These are phyloP conservation scores for Bruguiera parviflora DNA, from an alignment of 345 rosid species.

Conservation along the genomic window DNA sequence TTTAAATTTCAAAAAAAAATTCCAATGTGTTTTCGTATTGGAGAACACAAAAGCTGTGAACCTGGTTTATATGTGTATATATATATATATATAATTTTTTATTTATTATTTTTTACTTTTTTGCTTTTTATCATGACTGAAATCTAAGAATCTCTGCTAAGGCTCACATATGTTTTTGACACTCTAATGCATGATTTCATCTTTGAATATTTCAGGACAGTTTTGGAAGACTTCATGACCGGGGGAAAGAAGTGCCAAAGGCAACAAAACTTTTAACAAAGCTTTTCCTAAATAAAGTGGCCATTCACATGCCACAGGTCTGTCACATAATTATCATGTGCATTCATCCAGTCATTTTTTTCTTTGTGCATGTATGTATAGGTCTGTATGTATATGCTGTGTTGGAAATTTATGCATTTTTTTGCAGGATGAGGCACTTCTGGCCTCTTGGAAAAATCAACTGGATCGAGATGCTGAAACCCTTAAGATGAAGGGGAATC, in stretches of 20 bases:
- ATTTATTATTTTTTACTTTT: no score
- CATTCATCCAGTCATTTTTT: neutral
- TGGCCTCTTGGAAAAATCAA: conserved; percentile 73
- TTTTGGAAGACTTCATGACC: conserved; percentile 68
- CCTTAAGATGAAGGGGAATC: conserved; percentile 74
- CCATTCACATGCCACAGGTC: conserved; percentile 90
- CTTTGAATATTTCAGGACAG: conserved; percentile 57
- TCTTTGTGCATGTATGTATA: neutral
- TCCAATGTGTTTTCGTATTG: no score
- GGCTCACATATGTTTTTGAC: conserved; percentile 9
- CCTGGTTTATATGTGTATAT: no score
- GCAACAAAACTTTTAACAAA: conserved; percentile 59
- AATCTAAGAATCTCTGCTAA: no score
- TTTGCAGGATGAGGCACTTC: conserved; percentile 71
- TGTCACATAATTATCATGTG: conserved; percentile 9
- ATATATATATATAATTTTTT: no score
- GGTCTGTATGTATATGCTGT: neutral
- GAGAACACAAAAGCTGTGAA: no score
- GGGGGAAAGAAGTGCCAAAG: conserved; percentile 76
- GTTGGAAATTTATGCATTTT: conserved; percentile 12
- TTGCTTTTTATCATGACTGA: no score
- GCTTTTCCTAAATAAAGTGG: conserved; percentile 87
- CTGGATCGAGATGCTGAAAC: conserved; percentile 79
- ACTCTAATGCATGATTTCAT: conserved; percentile 12
- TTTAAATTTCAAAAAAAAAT: no score